Conservation (phyloP, 306 rosid genomes). For the Vigna hirtella region DNA sequence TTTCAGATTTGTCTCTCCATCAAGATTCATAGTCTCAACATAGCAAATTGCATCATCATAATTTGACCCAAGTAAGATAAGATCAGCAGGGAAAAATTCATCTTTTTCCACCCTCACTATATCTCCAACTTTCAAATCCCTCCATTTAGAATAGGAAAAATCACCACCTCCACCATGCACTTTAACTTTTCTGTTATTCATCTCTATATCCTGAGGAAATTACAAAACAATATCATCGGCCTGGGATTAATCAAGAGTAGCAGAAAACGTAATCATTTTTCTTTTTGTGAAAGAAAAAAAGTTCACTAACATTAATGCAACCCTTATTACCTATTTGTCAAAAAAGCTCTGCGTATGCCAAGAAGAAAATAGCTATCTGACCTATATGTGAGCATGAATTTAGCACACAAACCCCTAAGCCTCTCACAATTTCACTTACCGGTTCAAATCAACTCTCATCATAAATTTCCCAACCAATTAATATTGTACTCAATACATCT, state of each 20-base stretch:
- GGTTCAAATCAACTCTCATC: constrained; percentile 3
- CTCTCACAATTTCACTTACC: background rate
- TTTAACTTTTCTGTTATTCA: constrained; percentile 87
- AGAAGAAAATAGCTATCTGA: background rate
- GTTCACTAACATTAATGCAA: background rate
- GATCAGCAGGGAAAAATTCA: constrained; percentile 96
- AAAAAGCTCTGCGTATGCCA: background rate
- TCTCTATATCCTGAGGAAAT: constrained; percentile 80
- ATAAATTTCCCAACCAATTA: constrained; percentile 18
- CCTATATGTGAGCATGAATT: constrained; percentile 3
- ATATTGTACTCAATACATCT: background rate
- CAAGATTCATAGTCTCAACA: constrained; percentile 94
- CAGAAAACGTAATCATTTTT: background rate
- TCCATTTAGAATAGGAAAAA: constrained; percentile 79
- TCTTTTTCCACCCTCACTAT: constrained; percentile 91
- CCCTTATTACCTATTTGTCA: background rate
- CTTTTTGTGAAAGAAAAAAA: background rate
- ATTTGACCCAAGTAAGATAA: constrained; percentile 84
- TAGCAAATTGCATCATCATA: constrained; percentile 93
- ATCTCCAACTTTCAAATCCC: constrained; percentile 89
- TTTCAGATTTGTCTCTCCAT: constrained; percentile 96
- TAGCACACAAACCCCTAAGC: background rate
- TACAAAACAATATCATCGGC: constrained; percentile 46
- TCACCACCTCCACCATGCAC: constrained; percentile 68
- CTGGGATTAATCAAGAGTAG: constrained; percentile 32